phyloP scores from a whole-genome alignment of 164 flowering plant genomes.

The Akebia trifoliata region DNA sequence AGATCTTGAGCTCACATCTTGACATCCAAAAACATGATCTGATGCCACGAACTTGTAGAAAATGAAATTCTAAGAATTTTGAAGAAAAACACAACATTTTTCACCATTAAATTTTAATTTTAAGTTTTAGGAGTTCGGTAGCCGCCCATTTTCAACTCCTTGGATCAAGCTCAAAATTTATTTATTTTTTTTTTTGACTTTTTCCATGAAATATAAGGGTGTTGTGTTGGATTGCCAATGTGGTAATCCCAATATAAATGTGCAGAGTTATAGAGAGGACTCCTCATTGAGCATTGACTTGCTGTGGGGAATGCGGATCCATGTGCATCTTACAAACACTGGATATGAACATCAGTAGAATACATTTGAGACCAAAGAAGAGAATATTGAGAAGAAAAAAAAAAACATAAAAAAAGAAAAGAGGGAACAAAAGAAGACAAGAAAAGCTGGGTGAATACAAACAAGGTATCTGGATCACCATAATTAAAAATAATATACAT shows the following conservation, averaged over 20 bases:
- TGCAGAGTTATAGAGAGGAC: background rate
- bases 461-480: constrained; percentile 11
- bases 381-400: background rate
- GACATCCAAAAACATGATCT: no score
- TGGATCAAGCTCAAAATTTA: background rate
- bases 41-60: no score
- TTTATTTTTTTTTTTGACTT: background rate
- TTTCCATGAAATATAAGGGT: no score
- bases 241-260: background rate
- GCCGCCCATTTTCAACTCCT: no score
- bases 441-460: background rate
- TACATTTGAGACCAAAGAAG: background rate
- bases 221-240: no score
- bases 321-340: background rate
- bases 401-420: background rate
- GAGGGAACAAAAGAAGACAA: background rate
- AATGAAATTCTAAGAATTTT: no score
- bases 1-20: no score
- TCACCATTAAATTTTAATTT: no score
- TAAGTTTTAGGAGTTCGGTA: no score
- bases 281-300: no score
- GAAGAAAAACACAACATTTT: no score
- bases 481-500: constrained; percentile 4
- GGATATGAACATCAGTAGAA: background rate
- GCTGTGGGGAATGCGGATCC: constrained; percentile 1